Percentiles rank a stretch among this genome's conserved stretches.
These are phyloP conservation scores for Globisporangium sylvaticum DNA, from an alignment of 352 stramenopile genomes.

Conservation along the genomic window DNA sequence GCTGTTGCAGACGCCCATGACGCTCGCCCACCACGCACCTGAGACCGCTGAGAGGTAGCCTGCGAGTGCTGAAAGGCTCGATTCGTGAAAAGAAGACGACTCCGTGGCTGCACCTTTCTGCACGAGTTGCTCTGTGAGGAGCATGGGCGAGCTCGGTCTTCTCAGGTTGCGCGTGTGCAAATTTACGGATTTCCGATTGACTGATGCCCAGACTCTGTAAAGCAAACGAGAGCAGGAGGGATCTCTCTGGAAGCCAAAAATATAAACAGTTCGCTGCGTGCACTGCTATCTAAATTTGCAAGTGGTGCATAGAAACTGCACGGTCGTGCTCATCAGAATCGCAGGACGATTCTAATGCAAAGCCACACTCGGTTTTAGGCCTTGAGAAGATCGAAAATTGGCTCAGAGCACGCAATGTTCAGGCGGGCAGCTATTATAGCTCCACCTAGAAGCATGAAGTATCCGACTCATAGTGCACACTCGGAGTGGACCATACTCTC, in stretches of 20 bases:
- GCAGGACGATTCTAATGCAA: background rate
- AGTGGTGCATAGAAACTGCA: background rate
- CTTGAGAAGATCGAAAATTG: background rate
- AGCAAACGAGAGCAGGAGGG: no score
- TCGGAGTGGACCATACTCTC: no score
- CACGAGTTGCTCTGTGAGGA: background rate
- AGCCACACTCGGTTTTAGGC: background rate
- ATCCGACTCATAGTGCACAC: no score
- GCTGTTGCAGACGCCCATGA: slow-evolving; percentile 19
- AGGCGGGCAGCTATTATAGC: background rate
- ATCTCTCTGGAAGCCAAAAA: background rate
- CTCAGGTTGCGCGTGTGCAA: background rate
- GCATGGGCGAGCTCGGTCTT: background rate
- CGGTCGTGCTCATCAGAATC: background rate
- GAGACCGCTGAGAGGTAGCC: background rate
- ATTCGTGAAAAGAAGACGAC: background rate
- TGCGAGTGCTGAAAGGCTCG: background rate
- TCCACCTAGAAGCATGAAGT: background rate
- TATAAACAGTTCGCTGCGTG: background rate
- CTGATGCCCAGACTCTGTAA: background rate
- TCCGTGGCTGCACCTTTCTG: background rate
- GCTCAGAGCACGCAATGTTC: background rate
- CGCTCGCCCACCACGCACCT: background rate
- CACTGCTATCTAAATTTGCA: background rate
- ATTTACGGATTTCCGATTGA: background rate